Evolutionary conservation across 768 basidiomycete genomes (phyloP).

Genomic region (Lactarius vividus): DNA sequence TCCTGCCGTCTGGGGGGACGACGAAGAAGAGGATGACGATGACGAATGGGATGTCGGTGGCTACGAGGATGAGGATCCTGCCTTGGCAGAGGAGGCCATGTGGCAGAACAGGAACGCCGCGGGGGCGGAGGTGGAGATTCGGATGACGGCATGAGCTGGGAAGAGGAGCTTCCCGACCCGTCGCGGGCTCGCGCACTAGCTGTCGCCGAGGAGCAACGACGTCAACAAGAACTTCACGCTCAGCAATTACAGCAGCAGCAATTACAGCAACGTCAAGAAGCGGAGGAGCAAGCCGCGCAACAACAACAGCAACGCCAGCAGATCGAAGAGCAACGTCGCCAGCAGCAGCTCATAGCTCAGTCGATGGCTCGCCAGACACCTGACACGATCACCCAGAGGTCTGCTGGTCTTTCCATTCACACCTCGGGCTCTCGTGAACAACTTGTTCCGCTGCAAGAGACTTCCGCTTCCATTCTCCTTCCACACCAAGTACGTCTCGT

Average conservation of each 20-base stretch:
- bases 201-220: constrained; percentile 35
- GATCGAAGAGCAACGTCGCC: constrained; percentile 28
- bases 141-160: constrained; percentile 89
- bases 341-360: constrained; percentile 24
- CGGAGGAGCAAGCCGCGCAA: constrained; percentile 32
- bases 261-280: constrained; percentile 30
- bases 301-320: constrained; percentile 35
- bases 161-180: constrained; percentile 60
- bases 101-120: constrained; percentile 38
- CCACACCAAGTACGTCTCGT: constrained; percentile 32
- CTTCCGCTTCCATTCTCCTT: constrained; percentile 33
- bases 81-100: constrained; percentile 56
- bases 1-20: constrained; percentile 81
- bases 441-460: constrained; percentile 35
- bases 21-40: constrained; percentile 56
- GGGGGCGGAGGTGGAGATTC: constrained; percentile 44
- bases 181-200: constrained; percentile 38
- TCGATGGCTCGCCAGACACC: constrained; percentile 17
- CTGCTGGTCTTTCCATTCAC: constrained; percentile 37
- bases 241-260: constrained; percentile 30
- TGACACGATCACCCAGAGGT: constrained; percentile 22
- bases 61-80: constrained; percentile 67
- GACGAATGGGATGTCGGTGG: constrained; percentile 65
- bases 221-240: constrained; percentile 33
- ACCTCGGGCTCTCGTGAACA: constrained; percentile 50